phyloP scores from a whole-genome alignment of 2,329 filamentous ascomycete genomes.

The Pseudocercospora fuligena region DNA sequence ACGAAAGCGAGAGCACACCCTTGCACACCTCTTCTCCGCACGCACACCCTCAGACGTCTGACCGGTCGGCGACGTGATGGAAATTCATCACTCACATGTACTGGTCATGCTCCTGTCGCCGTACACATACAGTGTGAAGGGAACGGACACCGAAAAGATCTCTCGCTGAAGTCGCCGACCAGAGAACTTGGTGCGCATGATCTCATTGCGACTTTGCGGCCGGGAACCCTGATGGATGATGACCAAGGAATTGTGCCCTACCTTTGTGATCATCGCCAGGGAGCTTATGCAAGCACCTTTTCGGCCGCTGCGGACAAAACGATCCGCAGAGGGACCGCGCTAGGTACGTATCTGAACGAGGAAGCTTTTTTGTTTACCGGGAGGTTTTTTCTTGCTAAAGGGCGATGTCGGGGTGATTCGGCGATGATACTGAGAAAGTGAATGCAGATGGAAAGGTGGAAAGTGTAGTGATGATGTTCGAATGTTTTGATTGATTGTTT shows the following conservation, averaged over 20 bases:
- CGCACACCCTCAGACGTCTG: background rate
- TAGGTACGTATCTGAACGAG: background rate
- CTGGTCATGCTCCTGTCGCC: background rate
- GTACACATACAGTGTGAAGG: too few relatives aligned
- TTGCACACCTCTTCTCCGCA: too few relatives aligned
- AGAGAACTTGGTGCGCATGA: background rate
- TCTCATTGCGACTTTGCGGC: background rate
- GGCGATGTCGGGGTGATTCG: background rate
- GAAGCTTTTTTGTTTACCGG: background rate
- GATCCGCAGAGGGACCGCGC: slow-evolving; percentile 8
- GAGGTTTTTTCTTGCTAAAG: background rate
- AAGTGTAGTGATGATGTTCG: background rate
- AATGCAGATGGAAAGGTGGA: background rate
- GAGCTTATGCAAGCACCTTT: slow-evolving; percentile 8
- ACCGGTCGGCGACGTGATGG: background rate
- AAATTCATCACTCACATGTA: background rate
- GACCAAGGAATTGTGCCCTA: background rate
- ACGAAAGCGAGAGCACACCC: too few relatives aligned
- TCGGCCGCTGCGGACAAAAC: background rate
- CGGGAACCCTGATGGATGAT: background rate
- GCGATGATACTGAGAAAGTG: background rate
- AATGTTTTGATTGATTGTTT: background rate
- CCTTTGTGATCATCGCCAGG: background rate
- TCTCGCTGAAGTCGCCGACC: background rate
- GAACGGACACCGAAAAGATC: background rate